Conservation (phyloP, 108 stramenopile species). For the Bacterosira constricta region DNA sequence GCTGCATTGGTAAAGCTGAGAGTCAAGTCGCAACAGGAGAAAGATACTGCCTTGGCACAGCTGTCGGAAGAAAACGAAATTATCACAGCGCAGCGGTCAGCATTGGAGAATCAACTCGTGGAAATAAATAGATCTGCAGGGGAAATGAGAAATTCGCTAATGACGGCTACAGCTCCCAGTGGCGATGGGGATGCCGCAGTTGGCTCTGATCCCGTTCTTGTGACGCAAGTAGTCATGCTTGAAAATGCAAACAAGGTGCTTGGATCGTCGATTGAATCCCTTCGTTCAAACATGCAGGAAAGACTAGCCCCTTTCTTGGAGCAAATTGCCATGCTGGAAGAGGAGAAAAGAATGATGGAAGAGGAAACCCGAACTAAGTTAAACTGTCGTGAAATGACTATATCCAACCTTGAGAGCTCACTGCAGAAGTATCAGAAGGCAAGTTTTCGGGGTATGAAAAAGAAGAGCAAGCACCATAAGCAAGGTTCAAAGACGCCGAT, state of each 20-base stretch:
- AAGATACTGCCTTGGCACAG: slow-evolving; percentile 26
- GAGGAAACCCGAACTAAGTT: slow-evolving; percentile 46
- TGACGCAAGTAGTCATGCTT: slow-evolving; percentile 45
- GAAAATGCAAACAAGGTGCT: slow-evolving; percentile 43
- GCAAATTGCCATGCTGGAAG: slow-evolving; percentile 30
- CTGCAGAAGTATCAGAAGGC: slow-evolving; percentile 19
- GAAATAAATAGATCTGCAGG: slow-evolving; percentile 43
- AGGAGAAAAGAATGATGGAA: slow-evolving; percentile 36
- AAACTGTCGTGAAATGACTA: slow-evolving; percentile 39
- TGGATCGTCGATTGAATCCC: slow-evolving; percentile 22
- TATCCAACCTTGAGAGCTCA: slow-evolving; percentile 35
- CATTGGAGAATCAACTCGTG: slow-evolving; percentile 42
- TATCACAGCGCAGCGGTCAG: slow-evolving; percentile 27
- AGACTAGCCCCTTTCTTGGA: slow-evolving; percentile 29
- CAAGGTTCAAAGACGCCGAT: too few relatives aligned
- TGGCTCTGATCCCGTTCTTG: slow-evolving; percentile 33
- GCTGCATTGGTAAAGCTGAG: slow-evolving; percentile 26
- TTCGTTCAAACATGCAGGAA: slow-evolving; percentile 32
- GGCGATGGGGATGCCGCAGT: background rate
- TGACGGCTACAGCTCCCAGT: background rate
- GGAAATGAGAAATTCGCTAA: slow-evolving; percentile 10
- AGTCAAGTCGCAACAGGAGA: slow-evolving; percentile 34
- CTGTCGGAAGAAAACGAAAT: slow-evolving; percentile 31
- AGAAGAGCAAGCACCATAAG: too few relatives aligned
- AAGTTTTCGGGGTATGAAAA: background rate